Evolutionary conservation across 352 stramenopile genomes (phyloP), one percentile per base, ranked within the genome.

Genomic region (Pythium brachiatum): DNA sequence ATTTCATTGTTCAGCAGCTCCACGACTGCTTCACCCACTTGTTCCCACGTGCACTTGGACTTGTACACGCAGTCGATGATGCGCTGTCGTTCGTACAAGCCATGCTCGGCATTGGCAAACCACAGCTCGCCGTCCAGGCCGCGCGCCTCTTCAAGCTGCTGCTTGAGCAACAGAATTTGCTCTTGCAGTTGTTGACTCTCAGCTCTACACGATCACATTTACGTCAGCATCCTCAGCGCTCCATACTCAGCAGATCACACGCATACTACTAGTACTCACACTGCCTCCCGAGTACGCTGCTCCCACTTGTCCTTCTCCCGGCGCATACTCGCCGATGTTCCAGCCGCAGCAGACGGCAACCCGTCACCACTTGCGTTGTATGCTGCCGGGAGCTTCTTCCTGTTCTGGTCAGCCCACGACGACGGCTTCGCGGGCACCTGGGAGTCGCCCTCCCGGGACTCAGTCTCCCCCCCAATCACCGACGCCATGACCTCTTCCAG

Each of bases 221-320:
- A n/a, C 15, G 20, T 54, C 25, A 62, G 11, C 13, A 56, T n/a
- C 46, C 12, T 38, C 21, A 36, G 27, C 58, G 18, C 23, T 48
- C 3, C 18, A 7, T 7, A 50, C 12, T 48, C 12, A 32, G 18
- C 15, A 9, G 12, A 15, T 59, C 16, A 46, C 13, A 21, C 9
- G 32, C 39, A 34, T 25, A 66, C n/a, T n/a, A n/a, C n/a, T n/a
- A n/a, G n/a, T n/a, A n/a, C 74, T 31, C 53, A 85, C 76, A 62
- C 64, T 15, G 82, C 75, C 70, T 91, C 79, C 43, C 62, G 47
- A 2, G 72, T 73, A 3, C 75, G 75, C 31, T 89, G 66, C 54
- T 89, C 79, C 76, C 76, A 88, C 39, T 89, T 89, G 27, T 89
- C 80, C 43, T 85, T 85, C 47, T 89, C 79, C 39, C 76, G 75